Base-by-base conservation (phyloP, 1,284 basidiomycete genomes). In the Cystobasidium sp. region DNA sequence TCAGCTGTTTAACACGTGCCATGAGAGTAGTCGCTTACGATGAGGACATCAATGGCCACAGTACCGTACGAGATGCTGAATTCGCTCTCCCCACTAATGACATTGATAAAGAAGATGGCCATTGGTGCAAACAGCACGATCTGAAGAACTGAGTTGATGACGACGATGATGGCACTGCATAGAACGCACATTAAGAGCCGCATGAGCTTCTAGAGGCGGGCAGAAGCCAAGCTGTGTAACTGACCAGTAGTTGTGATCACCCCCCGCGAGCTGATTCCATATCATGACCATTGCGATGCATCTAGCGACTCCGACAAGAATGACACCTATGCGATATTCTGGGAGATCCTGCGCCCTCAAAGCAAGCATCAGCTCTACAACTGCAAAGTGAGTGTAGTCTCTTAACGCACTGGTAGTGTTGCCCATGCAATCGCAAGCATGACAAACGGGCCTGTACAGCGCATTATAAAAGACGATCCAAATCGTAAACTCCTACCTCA, bases 381-480 rank as follows among this genome's bases (percentile, higher is more conserved):
- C 5, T 31, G 31, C 5, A 31, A 1, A 31, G 31, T 31, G 53
- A 22, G 5, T 4, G 3, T 39, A 59, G 24, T 14, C 9, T n/a
- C n/a, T 70, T 22, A 37, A 51, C 63, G 53, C 53, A 70, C 92
- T 0, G 92, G 92, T 0, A 95, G 85, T 1, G 91, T 91, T 0
- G 91, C 91, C 90, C 91, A 94, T 2, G 92, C 91, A 37, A 93
- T 81, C 0, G 84, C 92, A 8, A 93, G 86, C 93, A 94, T 95
- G 52, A 93, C 53, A 24, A 83, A 79, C 0, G 79, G 79, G 8
- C 77, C 64, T 67, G 24, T 41, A 10, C 3, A 10, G 24, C 22
- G 7, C 1, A 56, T 31, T 56, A 7, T 56, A 31, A 10, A 8
- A 20, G 41, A 31, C 12, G 44, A n/a, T 31, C 88, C 61, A 31